Percentiles rank a stretch among this genome's conserved stretches.
Evolutionary conservation across 371 early-diverging fungal species (phyloP).

Genomic region (Rhizopus arrhizus): DNA sequence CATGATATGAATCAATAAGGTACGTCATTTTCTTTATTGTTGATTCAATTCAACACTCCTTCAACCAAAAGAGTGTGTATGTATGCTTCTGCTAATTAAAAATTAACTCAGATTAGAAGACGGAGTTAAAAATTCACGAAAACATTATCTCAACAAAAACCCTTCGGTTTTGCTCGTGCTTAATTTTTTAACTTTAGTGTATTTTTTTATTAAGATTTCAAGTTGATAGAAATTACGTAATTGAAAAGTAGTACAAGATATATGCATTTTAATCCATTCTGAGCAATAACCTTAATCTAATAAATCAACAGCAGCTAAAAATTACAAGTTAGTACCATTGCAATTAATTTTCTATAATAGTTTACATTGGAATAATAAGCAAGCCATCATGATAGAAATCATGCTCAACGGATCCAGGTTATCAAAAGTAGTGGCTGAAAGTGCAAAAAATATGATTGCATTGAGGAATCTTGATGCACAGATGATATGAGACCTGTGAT

Average conservation of each 20-base stretch:
- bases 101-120: no score
- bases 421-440: conserved; percentile 42
- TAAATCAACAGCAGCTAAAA: conserved; percentile 39
- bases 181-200: not conserved
- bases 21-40: conserved; percentile 9
- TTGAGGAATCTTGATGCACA: conserved; percentile 52
- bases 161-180: not conserved
- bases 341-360: no score
- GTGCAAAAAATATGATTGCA: conserved; percentile 52
- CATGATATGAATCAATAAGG: conserved; percentile 9
- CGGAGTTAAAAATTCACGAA: not conserved
- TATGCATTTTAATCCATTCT: no score
- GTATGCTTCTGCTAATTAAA: no score
- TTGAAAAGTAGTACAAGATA: not conserved
- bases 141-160: not conserved
- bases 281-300: conserved; percentile 33
- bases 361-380: conserved; percentile 52
- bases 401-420: conserved; percentile 47
- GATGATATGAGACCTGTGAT: conserved; percentile 41
- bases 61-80: no score
- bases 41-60: not conserved
- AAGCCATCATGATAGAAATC: conserved; percentile 54
- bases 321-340: not conserved
- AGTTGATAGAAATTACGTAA: conserved; percentile 1
- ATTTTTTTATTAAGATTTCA: not conserved